A percentile compares a stretch with the other conserved stretches of the same genome.
These are phyloP conservation scores for Coffea humblotiana DNA, from an alignment of 305 asterid species.

Conservation along the genomic window DNA sequence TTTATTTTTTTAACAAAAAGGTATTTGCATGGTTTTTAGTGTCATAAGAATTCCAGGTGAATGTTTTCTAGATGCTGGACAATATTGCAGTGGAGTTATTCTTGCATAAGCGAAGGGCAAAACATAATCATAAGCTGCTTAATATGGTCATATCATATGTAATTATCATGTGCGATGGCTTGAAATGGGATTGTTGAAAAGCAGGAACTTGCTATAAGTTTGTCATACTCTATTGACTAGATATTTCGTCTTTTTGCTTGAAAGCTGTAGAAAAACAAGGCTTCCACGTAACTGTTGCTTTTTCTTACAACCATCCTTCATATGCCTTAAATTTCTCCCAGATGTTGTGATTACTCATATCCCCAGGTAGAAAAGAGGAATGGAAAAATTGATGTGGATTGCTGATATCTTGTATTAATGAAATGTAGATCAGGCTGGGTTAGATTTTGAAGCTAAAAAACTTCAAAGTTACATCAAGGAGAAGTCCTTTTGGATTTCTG, in stretches of 20 bases:
- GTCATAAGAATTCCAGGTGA: background rate
- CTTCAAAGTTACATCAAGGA: constrained; percentile 89
- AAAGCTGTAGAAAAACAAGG: background rate
- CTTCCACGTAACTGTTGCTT: background rate
- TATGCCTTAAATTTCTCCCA: background rate
- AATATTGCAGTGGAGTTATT: background rate
- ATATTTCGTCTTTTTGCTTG: background rate
- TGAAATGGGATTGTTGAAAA: background rate
- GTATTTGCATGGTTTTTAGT: background rate
- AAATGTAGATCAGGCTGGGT: constrained; percentile 65
- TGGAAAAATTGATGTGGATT: background rate
- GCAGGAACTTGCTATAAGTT: background rate
- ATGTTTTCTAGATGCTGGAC: background rate
- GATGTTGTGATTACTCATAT: background rate
- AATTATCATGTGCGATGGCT: background rate
- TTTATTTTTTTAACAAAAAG: too few species aligned
- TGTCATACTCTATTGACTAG: background rate
- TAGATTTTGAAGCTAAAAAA: constrained; percentile 76
- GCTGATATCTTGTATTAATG: constrained; percentile 23
- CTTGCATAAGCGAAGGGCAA: background rate
- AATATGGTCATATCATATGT: background rate
- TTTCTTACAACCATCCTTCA: background rate
- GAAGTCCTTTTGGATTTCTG: constrained; percentile 67
- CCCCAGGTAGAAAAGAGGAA: background rate
- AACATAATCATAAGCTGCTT: background rate